Percentiles rank a stretch among this genome's conserved stretches.
Conservation (phyloP, 176 grass and related monocot species). For the Oryza punctata region DNA sequence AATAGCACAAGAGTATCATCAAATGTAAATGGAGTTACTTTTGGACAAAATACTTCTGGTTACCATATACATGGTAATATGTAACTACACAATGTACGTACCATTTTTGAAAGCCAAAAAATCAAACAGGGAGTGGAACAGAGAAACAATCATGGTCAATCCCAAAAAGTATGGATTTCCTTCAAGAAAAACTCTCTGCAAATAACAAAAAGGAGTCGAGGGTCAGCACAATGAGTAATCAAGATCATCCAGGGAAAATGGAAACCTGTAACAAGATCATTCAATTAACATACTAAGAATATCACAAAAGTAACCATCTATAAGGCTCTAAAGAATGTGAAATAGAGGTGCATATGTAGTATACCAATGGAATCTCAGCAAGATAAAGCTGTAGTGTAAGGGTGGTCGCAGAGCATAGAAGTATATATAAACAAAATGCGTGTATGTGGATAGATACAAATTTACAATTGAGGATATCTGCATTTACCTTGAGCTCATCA, state of each 20-base stretch:
- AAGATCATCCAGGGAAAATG: constrained; percentile 23
- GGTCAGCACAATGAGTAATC: constrained; percentile 6
- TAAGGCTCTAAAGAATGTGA: background rate
- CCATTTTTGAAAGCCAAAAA: constrained; percentile 99
- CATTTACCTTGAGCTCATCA: constrained; percentile 92
- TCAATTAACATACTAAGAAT: constrained; percentile 2
- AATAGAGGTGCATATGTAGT: background rate
- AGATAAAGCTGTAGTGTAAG: background rate
- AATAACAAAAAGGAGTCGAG: constrained; percentile 31
- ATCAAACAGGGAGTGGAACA: constrained; percentile 97
- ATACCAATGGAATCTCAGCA: constrained; percentile 16
- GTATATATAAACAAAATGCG: background rate
- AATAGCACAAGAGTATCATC: constrained; percentile 17
- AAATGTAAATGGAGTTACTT: background rate
- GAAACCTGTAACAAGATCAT: background rate
- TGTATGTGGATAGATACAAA: background rate
- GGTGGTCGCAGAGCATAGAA: background rate
- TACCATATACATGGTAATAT: constrained; percentile 14
- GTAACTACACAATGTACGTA: constrained; percentile 33
- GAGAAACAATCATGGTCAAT: constrained; percentile 83
- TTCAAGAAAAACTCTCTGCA: constrained; percentile 97
- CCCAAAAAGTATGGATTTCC: constrained; percentile 90
- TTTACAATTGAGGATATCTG: constrained; percentile 4
- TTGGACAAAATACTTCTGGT: constrained; percentile 16
- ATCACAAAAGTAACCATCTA: constrained; percentile 17